phyloP scores from a whole-genome alignment of 2,329 filamentous ascomycete genomes.

The Sporothrix variecibatus region DNA sequence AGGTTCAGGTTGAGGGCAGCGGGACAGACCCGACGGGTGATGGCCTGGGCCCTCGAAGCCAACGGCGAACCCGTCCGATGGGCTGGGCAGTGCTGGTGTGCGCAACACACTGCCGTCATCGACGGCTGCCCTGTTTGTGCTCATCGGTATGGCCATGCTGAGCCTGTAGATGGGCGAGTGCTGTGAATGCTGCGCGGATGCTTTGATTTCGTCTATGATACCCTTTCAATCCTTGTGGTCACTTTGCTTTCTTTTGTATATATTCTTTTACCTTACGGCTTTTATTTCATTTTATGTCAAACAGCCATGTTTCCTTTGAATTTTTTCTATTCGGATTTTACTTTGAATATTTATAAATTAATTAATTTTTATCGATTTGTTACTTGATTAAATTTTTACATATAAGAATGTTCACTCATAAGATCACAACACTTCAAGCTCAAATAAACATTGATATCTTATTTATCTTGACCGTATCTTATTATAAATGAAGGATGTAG shows the following conservation, averaged over 20 bases:
- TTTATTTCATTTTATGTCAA: background rate
- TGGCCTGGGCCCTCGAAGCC: conserved; percentile 31
- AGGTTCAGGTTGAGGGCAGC: conserved; percentile 42
- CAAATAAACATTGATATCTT: too few relatives aligned
- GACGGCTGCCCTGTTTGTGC: background rate
- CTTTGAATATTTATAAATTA: background rate
- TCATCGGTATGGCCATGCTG: background rate
- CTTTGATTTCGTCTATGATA: conserved; percentile 11
- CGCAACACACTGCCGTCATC: conserved; percentile 21
- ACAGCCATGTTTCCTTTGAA: too few relatives aligned
- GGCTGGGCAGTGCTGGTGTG: conserved; percentile 35
- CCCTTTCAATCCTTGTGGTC: background rate
- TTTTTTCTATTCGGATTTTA: background rate
- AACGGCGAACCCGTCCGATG: conserved; percentile 36
- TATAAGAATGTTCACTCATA: too few relatives aligned
- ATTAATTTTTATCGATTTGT: background rate
- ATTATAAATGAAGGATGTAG: background rate
- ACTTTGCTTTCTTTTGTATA: background rate
- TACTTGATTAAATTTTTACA: too few relatives aligned
- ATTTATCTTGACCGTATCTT: too few relatives aligned
- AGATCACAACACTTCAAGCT: too few relatives aligned
- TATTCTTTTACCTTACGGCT: background rate
- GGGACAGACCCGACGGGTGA: conserved; percentile 34
- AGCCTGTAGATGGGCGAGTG: background rate
- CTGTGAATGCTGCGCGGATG: background rate